These are phyloP conservation scores for Colletotrichum sojae DNA, from an alignment of 2,329 filamentous ascomycete genomes.

Conservation along the genomic window DNA sequence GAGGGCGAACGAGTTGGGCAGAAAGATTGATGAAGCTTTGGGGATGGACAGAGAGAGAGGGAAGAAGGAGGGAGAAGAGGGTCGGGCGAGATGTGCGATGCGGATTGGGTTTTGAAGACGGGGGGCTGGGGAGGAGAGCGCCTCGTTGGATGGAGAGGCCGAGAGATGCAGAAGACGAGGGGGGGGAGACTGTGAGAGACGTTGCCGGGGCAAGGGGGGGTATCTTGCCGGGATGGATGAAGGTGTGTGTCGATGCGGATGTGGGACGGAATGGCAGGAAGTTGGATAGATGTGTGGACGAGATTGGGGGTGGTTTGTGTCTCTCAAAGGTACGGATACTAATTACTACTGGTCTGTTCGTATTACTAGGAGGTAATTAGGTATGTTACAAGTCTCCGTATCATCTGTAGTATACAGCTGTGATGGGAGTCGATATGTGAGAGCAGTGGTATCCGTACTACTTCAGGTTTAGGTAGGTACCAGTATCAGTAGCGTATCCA, in stretches of 20 bases:
- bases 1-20: conserved; percentile 19
- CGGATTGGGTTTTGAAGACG: conserved; percentile 45
- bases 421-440: not conserved
- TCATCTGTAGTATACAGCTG: too few species aligned
- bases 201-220: conserved; percentile 43
- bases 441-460: too few species aligned
- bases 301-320: conserved; percentile 13
- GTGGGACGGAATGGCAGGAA: conserved; percentile 55
- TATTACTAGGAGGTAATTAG: too few species aligned
- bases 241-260: conserved; percentile 8
- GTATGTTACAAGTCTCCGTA: too few species aligned
- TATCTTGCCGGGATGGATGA: conserved; percentile 7
- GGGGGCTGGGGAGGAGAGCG: conserved; percentile 38
- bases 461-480: too few species aligned
- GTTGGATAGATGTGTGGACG: conserved; percentile 45
- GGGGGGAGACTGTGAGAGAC: conserved; percentile 29
- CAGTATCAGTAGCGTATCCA: too few species aligned
- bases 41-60: conserved; percentile 39
- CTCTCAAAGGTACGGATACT: not conserved
- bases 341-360: too few species aligned
- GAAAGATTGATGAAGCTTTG: conserved; percentile 38
- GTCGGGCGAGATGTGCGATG: conserved; percentile 41
- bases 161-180: conserved; percentile 34
- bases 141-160: conserved; percentile 33
- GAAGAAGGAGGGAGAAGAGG: conserved; percentile 41